Evolutionary conservation across 1,284 basidiomycete species (phyloP), one percentile per base, ranked within the genome.

Genomic region (Cutaneotrichosporon dermatis): DNA sequence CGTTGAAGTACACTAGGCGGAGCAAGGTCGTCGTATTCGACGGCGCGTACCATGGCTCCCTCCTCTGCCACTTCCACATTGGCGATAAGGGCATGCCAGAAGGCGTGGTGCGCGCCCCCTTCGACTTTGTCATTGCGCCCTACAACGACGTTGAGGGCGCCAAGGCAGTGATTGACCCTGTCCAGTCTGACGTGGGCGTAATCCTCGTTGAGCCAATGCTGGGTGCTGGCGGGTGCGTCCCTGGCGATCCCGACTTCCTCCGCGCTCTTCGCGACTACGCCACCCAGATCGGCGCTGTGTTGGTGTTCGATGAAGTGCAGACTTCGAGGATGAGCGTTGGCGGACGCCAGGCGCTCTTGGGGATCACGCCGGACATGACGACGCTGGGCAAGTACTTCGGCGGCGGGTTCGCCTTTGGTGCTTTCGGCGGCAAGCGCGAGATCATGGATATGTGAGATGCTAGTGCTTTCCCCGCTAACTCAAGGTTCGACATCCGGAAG

Each of bases 231-330:
- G 66, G 66, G n/a, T 66, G 65, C 54, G 64, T 66, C 34, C 64
- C 66, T 2, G 70, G 56, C 9, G 58, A 68, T 15, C 60, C 77
- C 25, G 75, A 76, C 9, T 82, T 80, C 71, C 68, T 82, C 6
- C 58, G 66, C 9, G 78, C 75, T 0, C 66, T 82, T 5, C 70
- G 81, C 15, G 71, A 73, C 55, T 69, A 78, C n/a, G 79, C 80
- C 52, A 75, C 76, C 57, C 67, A 79, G 46, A 79, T 80, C 11
- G 79, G 79, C 1, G 79, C 81, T 0, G 71, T 81, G 46, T 66
- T 82, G 46, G 80, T 82, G 62, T 82, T 72, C 59, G 81, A 82
- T 68, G 81, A 82, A 69, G 82, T 82, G 44, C 81, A 79, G 67
- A 69, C 67, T 4, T 58, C 65, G 9, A 60, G 67, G 1, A 54